Evolutionary conservation across 371 early-diverging fungal genomes (phyloP).

Genomic region (Mortierella sp.): DNA sequence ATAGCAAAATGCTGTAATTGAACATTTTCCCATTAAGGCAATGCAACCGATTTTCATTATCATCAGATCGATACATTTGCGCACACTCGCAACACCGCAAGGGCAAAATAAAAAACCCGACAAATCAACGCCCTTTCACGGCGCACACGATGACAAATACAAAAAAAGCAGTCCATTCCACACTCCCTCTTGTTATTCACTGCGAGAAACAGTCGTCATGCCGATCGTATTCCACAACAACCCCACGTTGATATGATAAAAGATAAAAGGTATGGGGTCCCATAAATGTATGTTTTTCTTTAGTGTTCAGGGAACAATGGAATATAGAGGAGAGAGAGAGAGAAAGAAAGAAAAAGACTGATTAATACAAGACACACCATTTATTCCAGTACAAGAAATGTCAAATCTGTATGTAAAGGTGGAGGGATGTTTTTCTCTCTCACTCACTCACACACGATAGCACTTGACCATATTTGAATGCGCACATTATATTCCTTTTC

Average conservation of each 20-base stretch:
- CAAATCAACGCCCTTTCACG: not conserved
- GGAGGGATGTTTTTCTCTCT: not conserved
- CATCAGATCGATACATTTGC: not conserved
- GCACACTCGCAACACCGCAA: not conserved
- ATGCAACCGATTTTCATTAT: not conserved
- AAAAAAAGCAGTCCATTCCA: slow-evolving; percentile 2
- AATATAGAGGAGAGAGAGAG: slow-evolving; percentile 1
- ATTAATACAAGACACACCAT: slow-evolving; percentile 11
- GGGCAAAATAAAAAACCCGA: slow-evolving; percentile 13
- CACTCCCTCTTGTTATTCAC: not conserved
- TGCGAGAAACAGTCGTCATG: not conserved
- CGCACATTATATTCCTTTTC: not conserved
- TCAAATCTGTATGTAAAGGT: not conserved
- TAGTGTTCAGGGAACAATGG: not conserved
- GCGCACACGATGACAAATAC: slow-evolving; percentile 13
- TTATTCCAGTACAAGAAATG: not conserved
- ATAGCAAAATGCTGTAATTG: not conserved
- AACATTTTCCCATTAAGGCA: no score
- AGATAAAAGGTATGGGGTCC: not conserved
- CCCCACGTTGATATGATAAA: not conserved
- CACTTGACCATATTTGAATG: not conserved
- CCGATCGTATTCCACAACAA: not conserved
- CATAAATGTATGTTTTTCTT: not conserved
- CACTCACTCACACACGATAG: no score
- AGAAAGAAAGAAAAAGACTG: not conserved